phyloP scores from a whole-genome alignment of 2,329 filamentous ascomycete genomes.

The Metarhizium brunneum region DNA sequence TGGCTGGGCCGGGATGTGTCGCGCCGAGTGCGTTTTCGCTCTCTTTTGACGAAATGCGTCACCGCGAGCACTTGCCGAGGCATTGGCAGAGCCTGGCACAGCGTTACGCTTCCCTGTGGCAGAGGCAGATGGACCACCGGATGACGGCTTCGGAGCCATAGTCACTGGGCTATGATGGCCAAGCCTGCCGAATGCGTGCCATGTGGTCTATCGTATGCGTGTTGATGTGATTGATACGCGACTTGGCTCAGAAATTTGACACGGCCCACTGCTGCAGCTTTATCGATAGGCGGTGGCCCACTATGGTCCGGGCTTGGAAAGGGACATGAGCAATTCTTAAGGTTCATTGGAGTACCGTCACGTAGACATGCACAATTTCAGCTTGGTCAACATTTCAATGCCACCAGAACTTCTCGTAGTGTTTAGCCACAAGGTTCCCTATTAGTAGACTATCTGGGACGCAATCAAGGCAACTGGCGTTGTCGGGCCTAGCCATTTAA shows the following conservation, averaged over 20 bases:
- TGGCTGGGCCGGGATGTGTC: constrained; percentile 40
- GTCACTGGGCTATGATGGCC: constrained; percentile 1
- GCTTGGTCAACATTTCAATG: too few species aligned
- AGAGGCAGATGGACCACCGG: constrained; percentile 16
- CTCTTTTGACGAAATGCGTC: constrained; percentile 30
- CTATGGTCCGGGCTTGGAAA: background rate
- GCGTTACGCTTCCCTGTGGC: constrained; percentile 18
- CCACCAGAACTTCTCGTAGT: too few species aligned
- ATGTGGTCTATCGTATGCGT: background rate
- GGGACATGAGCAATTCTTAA: too few species aligned
- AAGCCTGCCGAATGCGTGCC: background rate
- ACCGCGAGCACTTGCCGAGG: constrained; percentile 8
- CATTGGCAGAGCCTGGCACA: constrained; percentile 4
- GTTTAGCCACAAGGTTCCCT: too few species aligned
- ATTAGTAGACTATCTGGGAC: too few species aligned
- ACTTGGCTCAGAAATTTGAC: constrained; percentile 1
- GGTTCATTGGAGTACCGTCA: too few species aligned
- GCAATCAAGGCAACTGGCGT: too few species aligned
- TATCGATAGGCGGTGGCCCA: constrained; percentile 4
- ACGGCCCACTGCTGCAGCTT: background rate
- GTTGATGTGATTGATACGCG: background rate
- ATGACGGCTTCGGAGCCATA: constrained; percentile 18
- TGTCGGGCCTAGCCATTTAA: too few species aligned
- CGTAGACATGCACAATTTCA: too few species aligned
- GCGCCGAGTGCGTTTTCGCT: constrained; percentile 35